Conservation (phyloP, 345 rosid species). For the Noccaea caerulescens region DNA sequence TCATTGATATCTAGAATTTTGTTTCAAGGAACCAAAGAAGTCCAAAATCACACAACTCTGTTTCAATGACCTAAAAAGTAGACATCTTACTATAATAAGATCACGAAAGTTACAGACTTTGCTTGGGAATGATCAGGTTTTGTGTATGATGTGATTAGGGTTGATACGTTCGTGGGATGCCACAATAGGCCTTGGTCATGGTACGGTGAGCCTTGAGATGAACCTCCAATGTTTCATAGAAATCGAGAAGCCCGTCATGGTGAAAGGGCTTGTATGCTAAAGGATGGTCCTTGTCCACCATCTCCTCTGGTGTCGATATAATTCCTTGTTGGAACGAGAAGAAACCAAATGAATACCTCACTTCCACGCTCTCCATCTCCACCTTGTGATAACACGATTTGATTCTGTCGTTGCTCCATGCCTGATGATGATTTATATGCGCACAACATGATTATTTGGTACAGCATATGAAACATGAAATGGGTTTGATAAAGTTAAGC, state of each 20-base stretch:
- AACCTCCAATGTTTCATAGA: slow-evolving; percentile 38
- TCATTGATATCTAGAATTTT: neutral
- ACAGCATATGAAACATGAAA: neutral
- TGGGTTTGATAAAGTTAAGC: slow-evolving; percentile 10
- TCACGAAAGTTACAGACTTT: neutral
- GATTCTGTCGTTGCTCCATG: slow-evolving; percentile 82
- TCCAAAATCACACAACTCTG: neutral
- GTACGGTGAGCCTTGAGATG: slow-evolving; percentile 48
- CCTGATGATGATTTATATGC: slow-evolving; percentile 47
- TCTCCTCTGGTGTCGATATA: slow-evolving; percentile 55
- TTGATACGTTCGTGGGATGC: slow-evolving; percentile 35
- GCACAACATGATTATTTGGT: slow-evolving; percentile 12
- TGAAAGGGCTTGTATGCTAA: slow-evolving; percentile 62
- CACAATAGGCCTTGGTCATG: slow-evolving; percentile 61
- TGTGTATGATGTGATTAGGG: neutral
- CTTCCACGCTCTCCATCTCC: slow-evolving; percentile 49
- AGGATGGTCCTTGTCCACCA: slow-evolving; percentile 65
- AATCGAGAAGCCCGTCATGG: slow-evolving; percentile 57
- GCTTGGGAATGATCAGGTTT: slow-evolving; percentile 18
- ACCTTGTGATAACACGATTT: slow-evolving; percentile 63
- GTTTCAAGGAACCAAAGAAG: slow-evolving; percentile 13
- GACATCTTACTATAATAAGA: neutral
- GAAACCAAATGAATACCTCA: slow-evolving; percentile 60
- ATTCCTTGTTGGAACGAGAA: slow-evolving; percentile 57
- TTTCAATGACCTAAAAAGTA: slow-evolving; percentile 2